These are phyloP conservation scores for Umbilicus rupestris DNA, from an alignment of 164 flowering plant species.

Conservation along the genomic window DNA sequence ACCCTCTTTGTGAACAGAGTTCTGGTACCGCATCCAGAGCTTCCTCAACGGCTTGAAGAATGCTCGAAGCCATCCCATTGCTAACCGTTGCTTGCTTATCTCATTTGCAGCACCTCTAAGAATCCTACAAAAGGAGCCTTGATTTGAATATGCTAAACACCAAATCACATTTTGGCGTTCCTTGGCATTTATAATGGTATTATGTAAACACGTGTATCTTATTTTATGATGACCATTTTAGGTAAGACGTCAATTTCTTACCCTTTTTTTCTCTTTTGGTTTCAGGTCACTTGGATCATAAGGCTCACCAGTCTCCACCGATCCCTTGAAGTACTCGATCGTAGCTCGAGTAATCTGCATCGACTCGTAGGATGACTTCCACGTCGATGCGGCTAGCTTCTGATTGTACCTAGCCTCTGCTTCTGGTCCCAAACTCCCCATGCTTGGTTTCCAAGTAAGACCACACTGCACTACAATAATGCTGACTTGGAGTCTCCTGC, in stretches of 20 bases:
- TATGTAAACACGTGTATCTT: not conserved
- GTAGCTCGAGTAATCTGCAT: not conserved
- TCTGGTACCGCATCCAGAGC: conserved; percentile 50
- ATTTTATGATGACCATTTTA: not conserved
- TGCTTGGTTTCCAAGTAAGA: not conserved
- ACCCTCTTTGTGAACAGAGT: conserved; percentile 43
- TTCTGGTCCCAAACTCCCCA: not conserved
- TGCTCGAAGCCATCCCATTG: conserved; percentile 64
- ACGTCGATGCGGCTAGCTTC: too few species aligned
- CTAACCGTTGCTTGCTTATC: not conserved
- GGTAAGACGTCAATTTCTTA: not conserved
- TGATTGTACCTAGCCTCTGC: too few species aligned
- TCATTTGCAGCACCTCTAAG: not conserved
- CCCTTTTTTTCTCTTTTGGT: not conserved
- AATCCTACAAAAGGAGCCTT: not conserved
- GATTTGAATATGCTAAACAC: not conserved
- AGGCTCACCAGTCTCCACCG: conserved; percentile 1
- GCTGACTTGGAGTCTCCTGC: not conserved
- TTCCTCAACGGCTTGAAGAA: conserved; percentile 55
- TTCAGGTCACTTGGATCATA: not conserved
- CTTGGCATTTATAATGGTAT: not conserved
- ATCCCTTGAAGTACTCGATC: not conserved
- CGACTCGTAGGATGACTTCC: not conserved
- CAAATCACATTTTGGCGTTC: not conserved
- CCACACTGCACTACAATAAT: not conserved